phyloP scores from a whole-genome alignment of 2,329 filamentous ascomycete genomes.

The Aspergillus persii region DNA sequence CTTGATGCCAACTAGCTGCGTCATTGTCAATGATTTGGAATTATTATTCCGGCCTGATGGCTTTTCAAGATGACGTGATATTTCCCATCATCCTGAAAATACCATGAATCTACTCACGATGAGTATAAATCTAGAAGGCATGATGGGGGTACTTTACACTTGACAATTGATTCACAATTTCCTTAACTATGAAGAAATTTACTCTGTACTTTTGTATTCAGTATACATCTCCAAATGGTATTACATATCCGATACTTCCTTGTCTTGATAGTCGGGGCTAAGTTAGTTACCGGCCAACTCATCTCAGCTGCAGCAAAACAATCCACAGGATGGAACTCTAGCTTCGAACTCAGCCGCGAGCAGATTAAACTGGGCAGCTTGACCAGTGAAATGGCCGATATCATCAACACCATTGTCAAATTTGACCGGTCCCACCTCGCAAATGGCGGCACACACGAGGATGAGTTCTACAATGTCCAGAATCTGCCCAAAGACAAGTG shows the following conservation, averaged over 20 bases:
- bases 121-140: too few relatives aligned
- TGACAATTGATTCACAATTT: too few relatives aligned
- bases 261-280: neutral
- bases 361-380: constrained; percentile 7
- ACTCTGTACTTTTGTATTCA: neutral
- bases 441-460: constrained; percentile 18
- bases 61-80: too few relatives aligned
- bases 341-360: constrained; percentile 11
- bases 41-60: too few relatives aligned
- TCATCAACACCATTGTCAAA: constrained; percentile 13
- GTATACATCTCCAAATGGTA: neutral
- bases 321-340: constrained; percentile 13
- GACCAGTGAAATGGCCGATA: constrained; percentile 1
- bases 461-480: constrained; percentile 15
- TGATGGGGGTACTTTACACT: too few relatives aligned
- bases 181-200: too few relatives aligned
- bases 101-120: too few relatives aligned
- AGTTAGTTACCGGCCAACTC: constrained; percentile 2
- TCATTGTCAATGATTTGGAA: too few relatives aligned
- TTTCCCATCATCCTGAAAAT: too few relatives aligned
- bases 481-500: constrained; percentile 10
- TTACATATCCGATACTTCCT: neutral
- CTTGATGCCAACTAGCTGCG: too few relatives aligned
- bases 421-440: constrained; percentile 18
- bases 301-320: constrained; percentile 3